Evolutionary conservation across 139 green algal species (phyloP).

Genomic region (Chlorella sorokiniana): DNA sequence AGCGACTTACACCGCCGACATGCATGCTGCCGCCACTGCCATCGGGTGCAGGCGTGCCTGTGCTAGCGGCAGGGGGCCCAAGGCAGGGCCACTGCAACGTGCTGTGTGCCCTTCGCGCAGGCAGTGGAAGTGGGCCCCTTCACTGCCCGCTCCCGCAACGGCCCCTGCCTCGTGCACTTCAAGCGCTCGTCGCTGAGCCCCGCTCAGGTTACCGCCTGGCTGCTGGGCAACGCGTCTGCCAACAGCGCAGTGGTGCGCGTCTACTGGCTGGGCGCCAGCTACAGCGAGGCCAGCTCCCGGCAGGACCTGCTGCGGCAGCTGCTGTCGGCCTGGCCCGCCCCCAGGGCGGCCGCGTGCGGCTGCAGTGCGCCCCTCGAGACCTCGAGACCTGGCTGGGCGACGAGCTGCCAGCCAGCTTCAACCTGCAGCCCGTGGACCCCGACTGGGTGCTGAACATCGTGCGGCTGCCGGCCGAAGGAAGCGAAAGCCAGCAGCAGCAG

Average conservation of each 20-base stretch:
- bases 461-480: neutral
- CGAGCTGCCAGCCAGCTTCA: neutral
- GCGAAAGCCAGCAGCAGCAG: neutral
- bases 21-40: neutral
- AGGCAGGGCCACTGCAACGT: too few relatives aligned
- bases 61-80: too few relatives aligned
- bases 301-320: neutral
- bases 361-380: constrained; percentile 1
- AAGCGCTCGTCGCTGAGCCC: neutral
- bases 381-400: constrained; percentile 6
- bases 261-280: constrained; percentile 9
- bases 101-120: neutral
- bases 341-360: neutral
- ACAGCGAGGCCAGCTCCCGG: neutral
- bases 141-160: neutral
- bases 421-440: constrained; percentile 20
- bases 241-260: neutral
- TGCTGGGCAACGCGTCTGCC: neutral
- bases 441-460: constrained; percentile 19
- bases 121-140: constrained; percentile 3
- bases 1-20: neutral
- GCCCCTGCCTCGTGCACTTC: constrained; percentile 2
- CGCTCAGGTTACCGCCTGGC: neutral
- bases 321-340: neutral
- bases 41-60: neutral